Evolutionary conservation across 768 basidiomycete species (phyloP).

Genomic region (Boletellus sp.): DNA sequence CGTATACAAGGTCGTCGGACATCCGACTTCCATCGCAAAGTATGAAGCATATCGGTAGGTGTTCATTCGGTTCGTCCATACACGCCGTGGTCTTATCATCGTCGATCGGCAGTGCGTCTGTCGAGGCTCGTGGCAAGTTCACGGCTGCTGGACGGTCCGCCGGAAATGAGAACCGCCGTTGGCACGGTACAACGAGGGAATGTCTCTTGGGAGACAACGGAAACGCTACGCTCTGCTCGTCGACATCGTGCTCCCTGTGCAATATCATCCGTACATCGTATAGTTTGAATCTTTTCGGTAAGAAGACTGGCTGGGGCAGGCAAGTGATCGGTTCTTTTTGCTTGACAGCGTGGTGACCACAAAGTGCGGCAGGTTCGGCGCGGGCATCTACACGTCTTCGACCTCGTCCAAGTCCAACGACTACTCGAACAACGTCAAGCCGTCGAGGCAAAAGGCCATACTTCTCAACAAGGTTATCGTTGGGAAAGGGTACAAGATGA

Average conservation of each 20-base stretch:
- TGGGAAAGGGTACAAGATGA: constrained; percentile 65
- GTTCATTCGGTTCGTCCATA: background rate
- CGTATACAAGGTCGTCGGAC: constrained; percentile 61
- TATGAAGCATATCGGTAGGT: constrained; percentile 62
- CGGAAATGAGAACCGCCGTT: constrained; percentile 71
- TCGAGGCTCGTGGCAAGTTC: constrained; percentile 62
- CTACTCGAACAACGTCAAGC: constrained; percentile 58
- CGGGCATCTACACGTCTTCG: constrained; percentile 71
- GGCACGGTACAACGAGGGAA: constrained; percentile 68
- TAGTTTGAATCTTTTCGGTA: constrained; percentile 58
- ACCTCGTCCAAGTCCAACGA: constrained; percentile 80
- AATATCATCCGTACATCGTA: constrained; percentile 62
- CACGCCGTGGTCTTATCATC: background rate
- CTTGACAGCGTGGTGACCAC: constrained; percentile 3
- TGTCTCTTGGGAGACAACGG: constrained; percentile 66
- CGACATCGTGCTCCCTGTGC: constrained; percentile 57
- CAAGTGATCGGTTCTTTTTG: constrained; percentile 20
- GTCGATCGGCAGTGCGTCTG: constrained; percentile 38
- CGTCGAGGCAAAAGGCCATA: constrained; percentile 57
- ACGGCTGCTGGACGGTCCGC: constrained; percentile 47
- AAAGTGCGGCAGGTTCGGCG: constrained; percentile 49
- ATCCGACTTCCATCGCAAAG: constrained; percentile 45
- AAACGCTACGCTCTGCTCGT: constrained; percentile 47
- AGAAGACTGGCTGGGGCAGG: constrained; percentile 74
- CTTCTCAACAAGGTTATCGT: constrained; percentile 74